Evolutionary conservation across 1,284 basidiomycete genomes (phyloP).

Genomic region (Tilletia walkeri): DNA sequence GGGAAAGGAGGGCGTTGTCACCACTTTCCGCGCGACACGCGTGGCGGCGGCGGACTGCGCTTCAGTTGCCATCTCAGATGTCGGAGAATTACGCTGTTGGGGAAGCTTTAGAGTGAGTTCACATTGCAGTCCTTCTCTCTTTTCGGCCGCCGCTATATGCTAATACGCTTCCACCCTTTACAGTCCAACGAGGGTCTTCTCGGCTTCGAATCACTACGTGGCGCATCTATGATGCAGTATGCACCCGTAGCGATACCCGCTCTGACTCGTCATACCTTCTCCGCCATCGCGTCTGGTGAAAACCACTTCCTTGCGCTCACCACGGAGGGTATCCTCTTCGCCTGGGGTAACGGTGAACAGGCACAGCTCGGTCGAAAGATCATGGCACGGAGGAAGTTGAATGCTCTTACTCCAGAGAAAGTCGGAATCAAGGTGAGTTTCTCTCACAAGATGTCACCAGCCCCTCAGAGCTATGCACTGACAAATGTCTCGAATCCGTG

Average conservation of each 20-base stretch:
- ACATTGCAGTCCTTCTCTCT: neutral
- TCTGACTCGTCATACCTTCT: conserved; percentile 63
- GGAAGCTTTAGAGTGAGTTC: conserved; percentile 71
- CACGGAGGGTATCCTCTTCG: conserved; percentile 75
- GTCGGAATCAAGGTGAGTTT: conserved; percentile 58
- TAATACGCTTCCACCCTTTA: conserved; percentile 6
- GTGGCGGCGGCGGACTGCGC: conserved; percentile 81
- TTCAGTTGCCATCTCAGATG: conserved; percentile 72
- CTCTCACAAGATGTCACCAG: neutral
- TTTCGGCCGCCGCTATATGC: conserved; percentile 59
- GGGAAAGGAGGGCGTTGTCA: conserved; percentile 71
- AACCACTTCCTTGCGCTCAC: conserved; percentile 86
- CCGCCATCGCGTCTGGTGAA: conserved; percentile 73
- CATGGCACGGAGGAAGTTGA: conserved; percentile 67
- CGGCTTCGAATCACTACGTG: conserved; percentile 71
- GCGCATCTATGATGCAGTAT: conserved; percentile 40
- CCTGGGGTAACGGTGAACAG: conserved; percentile 78
- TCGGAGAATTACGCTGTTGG: conserved; percentile 68
- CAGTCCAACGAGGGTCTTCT: conserved; percentile 74
- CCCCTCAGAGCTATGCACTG: neutral
- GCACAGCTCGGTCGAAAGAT: conserved; percentile 72
- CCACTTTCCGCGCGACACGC: conserved; percentile 73
- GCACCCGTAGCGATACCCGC: conserved; percentile 54
- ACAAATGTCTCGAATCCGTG: neutral
- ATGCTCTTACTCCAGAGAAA: conserved; percentile 77